Base-by-base conservation (phyloP, 495 filamentous ascomycete genomes). In the Penicillium samsonianum region DNA sequence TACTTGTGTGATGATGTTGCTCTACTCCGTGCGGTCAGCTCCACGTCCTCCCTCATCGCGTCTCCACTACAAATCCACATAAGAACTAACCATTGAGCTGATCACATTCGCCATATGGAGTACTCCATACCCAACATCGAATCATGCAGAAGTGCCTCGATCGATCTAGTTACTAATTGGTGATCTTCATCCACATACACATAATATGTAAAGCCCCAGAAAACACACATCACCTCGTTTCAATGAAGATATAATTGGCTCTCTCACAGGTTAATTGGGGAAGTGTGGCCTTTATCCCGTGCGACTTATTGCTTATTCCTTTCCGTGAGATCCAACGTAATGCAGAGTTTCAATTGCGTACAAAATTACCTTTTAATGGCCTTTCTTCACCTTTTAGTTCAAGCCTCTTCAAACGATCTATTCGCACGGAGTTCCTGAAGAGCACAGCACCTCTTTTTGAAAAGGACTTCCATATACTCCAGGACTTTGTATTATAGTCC, bases 271-370 rank as follows among this genome's bases (percentile, higher is more conserved):
- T 38, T 17, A 35, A 47, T 12, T 38, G 42, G 42, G 17, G 20
- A n/a, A 17, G 2, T 6, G 4, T 28, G 37, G 20, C 14, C 28
- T 55, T 37, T 12, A 45, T 37, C 22, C 42, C 20, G 52, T 55
- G 23, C 42, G 22, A 47, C 30, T 38, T 35, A n/a, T 55, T 46
- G 42, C 42, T 55, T 46, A 47, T 55, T 44, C 7, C n/a, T 28
- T 22, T 11, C 42, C 42, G 31, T 37, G 19, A 47, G 42, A 55
- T 38, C 52, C 42, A 46, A 55, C 52, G 52, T 55, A 46, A 55
- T 55, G 53, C 16, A 55, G 42, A 4, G n/a, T 55, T 46, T 35
- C 22, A 55, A 46, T 46, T 55, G 53, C 40, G 51, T 45, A 28
- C 53, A 55, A 37, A 46, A 10, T 19, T 30, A 22, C 22, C 46